These are phyloP conservation scores for Infundibulicybe gibba DNA, from an alignment of 768 basidiomycete genomes.

Conservation along the genomic window DNA sequence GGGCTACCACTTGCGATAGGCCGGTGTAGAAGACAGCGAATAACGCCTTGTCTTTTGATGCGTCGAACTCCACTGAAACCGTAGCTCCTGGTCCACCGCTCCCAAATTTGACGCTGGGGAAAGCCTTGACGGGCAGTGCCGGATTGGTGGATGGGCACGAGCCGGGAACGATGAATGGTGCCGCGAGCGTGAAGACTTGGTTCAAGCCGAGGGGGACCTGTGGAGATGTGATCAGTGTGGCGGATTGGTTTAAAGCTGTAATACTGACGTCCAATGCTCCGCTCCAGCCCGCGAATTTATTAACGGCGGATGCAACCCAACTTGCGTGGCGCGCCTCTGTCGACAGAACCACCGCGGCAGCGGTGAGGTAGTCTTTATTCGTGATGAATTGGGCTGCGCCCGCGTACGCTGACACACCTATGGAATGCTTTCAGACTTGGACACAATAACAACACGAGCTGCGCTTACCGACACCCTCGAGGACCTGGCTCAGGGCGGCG, in stretches of 20 bases:
- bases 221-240: constrained; percentile 2
- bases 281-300: constrained; percentile 34
- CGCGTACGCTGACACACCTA: constrained; percentile 41
- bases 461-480: constrained; percentile 11
- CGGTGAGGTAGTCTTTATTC: constrained; percentile 32
- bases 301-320: constrained; percentile 34
- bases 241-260: too few relatives aligned
- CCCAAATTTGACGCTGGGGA: constrained; percentile 31
- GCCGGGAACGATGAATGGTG: constrained; percentile 31
- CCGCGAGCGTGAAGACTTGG: constrained; percentile 21
- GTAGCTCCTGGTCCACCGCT: constrained; percentile 7
- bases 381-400: constrained; percentile 38
- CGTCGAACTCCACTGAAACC: constrained; percentile 9
- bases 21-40: constrained; percentile 41
- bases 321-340: constrained; percentile 47
- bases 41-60: constrained; percentile 11
- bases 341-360: constrained; percentile 45
- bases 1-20: constrained; percentile 16
- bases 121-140: constrained; percentile 36
- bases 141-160: constrained; percentile 45
- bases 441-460: too few relatives aligned
- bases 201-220: constrained; percentile 11
- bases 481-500: constrained; percentile 6
- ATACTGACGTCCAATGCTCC: constrained; percentile 36
- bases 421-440: background rate